Conservation (phyloP, 768 basidiomycete genomes). For the Boletus huronensis region DNA sequence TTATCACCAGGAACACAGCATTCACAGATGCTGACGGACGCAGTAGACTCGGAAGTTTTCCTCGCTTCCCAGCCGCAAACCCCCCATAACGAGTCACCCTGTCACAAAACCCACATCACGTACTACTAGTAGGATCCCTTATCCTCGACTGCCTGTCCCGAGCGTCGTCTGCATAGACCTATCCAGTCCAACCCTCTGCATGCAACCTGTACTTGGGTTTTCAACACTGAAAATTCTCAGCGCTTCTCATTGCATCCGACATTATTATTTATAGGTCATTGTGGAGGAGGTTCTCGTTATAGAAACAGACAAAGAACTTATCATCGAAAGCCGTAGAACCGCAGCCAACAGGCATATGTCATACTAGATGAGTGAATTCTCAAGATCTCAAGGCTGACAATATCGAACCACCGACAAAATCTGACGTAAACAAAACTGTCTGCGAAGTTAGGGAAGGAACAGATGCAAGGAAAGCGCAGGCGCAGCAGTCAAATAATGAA, state of each 20-base stretch:
- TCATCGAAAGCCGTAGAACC: background rate
- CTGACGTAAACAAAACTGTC: background rate
- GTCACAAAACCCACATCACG: background rate
- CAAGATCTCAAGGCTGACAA: background rate
- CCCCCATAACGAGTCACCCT: slow-evolving; percentile 5
- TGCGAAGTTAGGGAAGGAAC: background rate
- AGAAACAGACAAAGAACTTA: background rate
- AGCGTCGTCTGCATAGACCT: too few relatives aligned
- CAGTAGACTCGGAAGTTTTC: slow-evolving; percentile 1
- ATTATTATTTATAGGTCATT: background rate
- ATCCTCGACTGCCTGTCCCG: too few relatives aligned
- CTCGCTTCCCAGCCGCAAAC: slow-evolving; percentile 4
- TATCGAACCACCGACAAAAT: slow-evolving; percentile 2
- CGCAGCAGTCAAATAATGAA: background rate
- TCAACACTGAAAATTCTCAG: slow-evolving; percentile 6
- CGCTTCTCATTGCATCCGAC: background rate
- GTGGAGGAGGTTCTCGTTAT: background rate
- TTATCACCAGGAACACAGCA: background rate
- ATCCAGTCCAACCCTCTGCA: too few relatives aligned
- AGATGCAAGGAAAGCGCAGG: background rate
- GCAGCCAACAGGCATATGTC: background rate
- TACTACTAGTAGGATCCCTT: too few relatives aligned
- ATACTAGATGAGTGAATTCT: background rate
- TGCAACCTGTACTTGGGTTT: background rate
- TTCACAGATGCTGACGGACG: background rate